Evolutionary conservation across 2,329 filamentous ascomycete genomes (phyloP), one percentile per base, ranked within the genome.

Genomic region (Sclerotinia nivalis): DNA sequence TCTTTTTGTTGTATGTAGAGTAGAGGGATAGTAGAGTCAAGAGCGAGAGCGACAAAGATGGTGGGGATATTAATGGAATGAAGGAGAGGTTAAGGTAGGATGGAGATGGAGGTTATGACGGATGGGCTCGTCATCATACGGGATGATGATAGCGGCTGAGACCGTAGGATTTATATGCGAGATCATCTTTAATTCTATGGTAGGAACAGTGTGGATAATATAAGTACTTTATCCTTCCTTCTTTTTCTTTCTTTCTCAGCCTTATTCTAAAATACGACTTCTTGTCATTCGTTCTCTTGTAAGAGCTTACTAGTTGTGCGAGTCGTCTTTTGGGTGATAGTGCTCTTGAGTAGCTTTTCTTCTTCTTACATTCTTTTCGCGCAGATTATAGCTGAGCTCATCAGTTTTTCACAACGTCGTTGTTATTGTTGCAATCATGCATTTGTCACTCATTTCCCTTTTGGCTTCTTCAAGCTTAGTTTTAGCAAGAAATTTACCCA

Each of bases 401-500:
- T n/a, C n/a, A n/a, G n/a, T n/a, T 50, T 50, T 50, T 25, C 40
- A 43, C 15, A 43, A 6, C 2, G 13, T 15, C 13, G 12, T 52
- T 40, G 13, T 52, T 25, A n/a, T 31, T 54, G 6, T 47, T 25
- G 22, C 47, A 45, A 45, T 43, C 50, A 66, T 66, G 64, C 37
- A 66, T 66, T n/a, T 66, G 1, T 56, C 64, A 54, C 6, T 66
- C 50, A 7, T 43, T 66, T 55, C 37, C 40, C 12, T 66, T 2
- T 45, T 66, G 37, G 37, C 37, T 31, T 66, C 49, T 55, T 40
- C 50, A 43, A 66, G 34, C 49, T 45, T 66, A 12, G 22, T 55
- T 31, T 13, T 43, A 9, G 64, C 64, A 43, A 54, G 64, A 56
- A 55, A 55, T 43, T 5, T 66, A 13, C 64, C 64, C 15, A 13